phyloP scores from a whole-genome alignment of 495 filamentous ascomycete species.

The Aspergillus indologenus region DNA sequence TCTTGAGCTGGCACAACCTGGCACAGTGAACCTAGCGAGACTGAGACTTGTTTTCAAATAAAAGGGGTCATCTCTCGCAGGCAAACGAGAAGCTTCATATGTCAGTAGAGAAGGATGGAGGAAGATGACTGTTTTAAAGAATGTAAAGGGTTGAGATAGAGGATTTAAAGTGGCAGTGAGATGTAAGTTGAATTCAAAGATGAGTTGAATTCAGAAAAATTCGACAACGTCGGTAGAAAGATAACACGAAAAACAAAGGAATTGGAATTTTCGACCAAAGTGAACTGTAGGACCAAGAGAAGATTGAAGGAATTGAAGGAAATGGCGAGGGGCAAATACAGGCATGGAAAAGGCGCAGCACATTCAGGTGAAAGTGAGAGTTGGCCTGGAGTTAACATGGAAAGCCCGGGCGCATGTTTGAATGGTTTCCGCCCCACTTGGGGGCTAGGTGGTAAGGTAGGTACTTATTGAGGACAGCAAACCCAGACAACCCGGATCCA shows the following conservation, averaged over 20 bases:
- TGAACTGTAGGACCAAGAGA: conserved; percentile 1
- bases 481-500: not conserved
- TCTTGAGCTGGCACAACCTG: not conserved
- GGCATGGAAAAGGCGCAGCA: not conserved
- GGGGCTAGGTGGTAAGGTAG: not conserved
- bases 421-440: conserved; percentile 16
- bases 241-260: too few species aligned
- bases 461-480: not conserved
- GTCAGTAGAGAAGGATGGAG: not conserved
- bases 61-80: not conserved
- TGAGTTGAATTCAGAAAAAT: too few species aligned
- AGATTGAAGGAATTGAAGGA: conserved; percentile 11
- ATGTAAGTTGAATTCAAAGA: not conserved
- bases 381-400: conserved; percentile 28
- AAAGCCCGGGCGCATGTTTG: conserved; percentile 16
- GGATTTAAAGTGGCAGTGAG: conserved; percentile 3
- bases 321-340: not conserved
- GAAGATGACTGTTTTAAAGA: not conserved
- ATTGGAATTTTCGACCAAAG: too few species aligned
- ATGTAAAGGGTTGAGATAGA: not conserved
- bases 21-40: not conserved
- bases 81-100: not conserved
- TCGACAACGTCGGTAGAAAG: too few species aligned
- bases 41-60: not conserved
- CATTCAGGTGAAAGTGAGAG: conserved; percentile 16